A percentile compares a stretch with the other conserved stretches of the same genome.
Evolutionary conservation across 2,329 filamentous ascomycete species (phyloP).

Genomic region (Ophiostoma montium): DNA sequence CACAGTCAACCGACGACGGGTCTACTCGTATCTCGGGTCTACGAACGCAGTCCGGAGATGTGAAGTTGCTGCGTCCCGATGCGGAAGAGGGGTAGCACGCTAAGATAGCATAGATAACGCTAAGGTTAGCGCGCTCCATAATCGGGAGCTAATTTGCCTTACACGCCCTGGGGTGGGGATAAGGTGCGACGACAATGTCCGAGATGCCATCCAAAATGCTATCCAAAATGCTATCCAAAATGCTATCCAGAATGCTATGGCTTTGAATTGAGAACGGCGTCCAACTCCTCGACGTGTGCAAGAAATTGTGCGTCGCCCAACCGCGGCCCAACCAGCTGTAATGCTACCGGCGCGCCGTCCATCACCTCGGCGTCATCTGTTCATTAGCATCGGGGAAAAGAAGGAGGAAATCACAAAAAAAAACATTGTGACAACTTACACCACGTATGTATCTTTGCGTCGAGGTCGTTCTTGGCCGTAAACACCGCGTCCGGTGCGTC

Average conservation of each 20-base stretch:
- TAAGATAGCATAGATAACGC: constrained; percentile 6
- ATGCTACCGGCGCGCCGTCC: constrained; percentile 4
- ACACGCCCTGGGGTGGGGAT: background rate
- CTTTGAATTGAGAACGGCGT: constrained; percentile 3
- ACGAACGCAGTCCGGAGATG: too few relatives aligned
- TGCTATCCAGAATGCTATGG: too few relatives aligned
- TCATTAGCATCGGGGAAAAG: background rate
- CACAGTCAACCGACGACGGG: too few relatives aligned
- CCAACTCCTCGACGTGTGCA: constrained; percentile 5
- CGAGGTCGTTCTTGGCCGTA: constrained; percentile 7
- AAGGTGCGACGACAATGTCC: background rate
- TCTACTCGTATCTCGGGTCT: too few relatives aligned
- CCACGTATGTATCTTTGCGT: constrained; percentile 7
- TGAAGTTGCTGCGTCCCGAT: too few relatives aligned
- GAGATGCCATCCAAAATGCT: background rate
- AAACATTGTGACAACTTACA: constrained; percentile 10
- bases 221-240: too few relatives aligned
- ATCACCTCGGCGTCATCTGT: constrained; percentile 5
- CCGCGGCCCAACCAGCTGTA: constrained; percentile 6
- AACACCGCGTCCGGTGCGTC: constrained; percentile 2
- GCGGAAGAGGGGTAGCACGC: too few relatives aligned
- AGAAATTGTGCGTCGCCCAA: constrained; percentile 6
- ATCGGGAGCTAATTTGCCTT: too few relatives aligned
- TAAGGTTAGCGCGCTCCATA: too few relatives aligned
- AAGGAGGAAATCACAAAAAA: background rate